phyloP scores from a whole-genome alignment of 108 stramenopile genomes.

The Cyclostephanos tholiformis region DNA sequence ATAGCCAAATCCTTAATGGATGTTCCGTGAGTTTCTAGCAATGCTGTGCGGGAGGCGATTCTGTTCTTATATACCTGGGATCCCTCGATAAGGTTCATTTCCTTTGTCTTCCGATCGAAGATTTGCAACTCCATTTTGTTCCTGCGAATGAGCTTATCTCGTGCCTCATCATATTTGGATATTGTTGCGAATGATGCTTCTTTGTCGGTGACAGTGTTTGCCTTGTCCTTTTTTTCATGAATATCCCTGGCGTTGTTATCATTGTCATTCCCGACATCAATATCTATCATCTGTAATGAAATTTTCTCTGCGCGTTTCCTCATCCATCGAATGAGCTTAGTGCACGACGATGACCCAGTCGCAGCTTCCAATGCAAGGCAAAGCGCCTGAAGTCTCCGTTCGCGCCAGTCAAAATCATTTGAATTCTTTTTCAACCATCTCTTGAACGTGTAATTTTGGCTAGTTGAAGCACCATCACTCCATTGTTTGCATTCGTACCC shows the following conservation, averaged over 20 bases:
- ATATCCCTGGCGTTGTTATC: conserved; percentile 15
- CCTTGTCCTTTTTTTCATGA: conserved; percentile 13
- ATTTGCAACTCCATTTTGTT: conserved; percentile 32
- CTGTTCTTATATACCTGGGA: conserved; percentile 36
- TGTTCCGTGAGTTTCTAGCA: conserved; percentile 64
- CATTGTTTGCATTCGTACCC: conserved; percentile 82
- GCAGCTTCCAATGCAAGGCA: conserved; percentile 80
- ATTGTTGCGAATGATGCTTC: not conserved
- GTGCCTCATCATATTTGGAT: conserved; percentile 30
- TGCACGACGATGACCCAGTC: conserved; percentile 61
- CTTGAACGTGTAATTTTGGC: conserved; percentile 77
- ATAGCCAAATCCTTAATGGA: conserved; percentile 42
- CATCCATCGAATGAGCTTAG: conserved; percentile 61
- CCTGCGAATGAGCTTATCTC: conserved; percentile 23
- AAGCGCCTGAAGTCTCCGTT: conserved; percentile 79
- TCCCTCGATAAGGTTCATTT: conserved; percentile 36
- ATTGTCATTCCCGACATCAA: conserved; percentile 21
- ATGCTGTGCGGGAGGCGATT: conserved; percentile 45
- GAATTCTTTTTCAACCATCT: conserved; percentile 86
- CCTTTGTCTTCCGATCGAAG: conserved; percentile 43
- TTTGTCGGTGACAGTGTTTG: conserved; percentile 3
- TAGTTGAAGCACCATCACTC: conserved; percentile 57
- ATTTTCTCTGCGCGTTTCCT: conserved; percentile 47
- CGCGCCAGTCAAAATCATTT: conserved; percentile 79
- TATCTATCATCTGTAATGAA: conserved; percentile 17